Evolutionary conservation across 225 moss, liverwort and hornwort genomes (phyloP), one percentile per base, ranked within the genome.

Genomic region (Rhytidiadelphus loreus): DNA sequence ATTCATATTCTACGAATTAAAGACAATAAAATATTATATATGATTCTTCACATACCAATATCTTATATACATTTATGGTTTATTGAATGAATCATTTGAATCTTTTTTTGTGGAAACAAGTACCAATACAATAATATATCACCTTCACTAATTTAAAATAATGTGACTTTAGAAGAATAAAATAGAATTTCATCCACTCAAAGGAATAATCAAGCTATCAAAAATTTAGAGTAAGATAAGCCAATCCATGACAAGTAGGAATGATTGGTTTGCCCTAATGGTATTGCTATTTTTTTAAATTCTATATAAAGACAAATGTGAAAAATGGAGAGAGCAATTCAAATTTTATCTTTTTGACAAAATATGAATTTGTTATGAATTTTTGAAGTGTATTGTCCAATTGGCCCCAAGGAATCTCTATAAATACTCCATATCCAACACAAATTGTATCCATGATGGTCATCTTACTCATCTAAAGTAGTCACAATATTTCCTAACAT

Each of bases 231-330:
- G 12, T 20, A 41, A 43, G 5, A 1, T 70, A 70, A 26, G 43
- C 41, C 0, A 26, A 1, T 4, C 14, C 25, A 25, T 41, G 3
- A 70, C 8, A 70, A 0, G 70, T 0, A 41, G 1, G 5, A 41
- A 70, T 70, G 14, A 41, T 25, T 70, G 5, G 14, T 24, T 39
- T 22, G 68, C 13, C 11, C 0, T n/a, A 0, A n/a, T n/a, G n/a
- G n/a, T n/a, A 13, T 68, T 68, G 7, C 0, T 66, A 3, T 11
- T 11, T 65, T 20, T 35, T 35, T 3, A 2, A 11, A 35, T 3
- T 35, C 0, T 1, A 35, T 1, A 20, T 5, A 19, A 20, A 65
- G 37, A 22, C 12, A 66, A n/a, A 66, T n/a, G 12, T 21, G 12
- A n/a, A 0, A 22, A 66, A 12, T 22, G 2, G 2, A 2, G 12